Evolutionary conservation across 1,284 basidiomycete genomes (phyloP), one percentile per base, ranked within the genome.

Genomic region (Sporisorium exsertum): DNA sequence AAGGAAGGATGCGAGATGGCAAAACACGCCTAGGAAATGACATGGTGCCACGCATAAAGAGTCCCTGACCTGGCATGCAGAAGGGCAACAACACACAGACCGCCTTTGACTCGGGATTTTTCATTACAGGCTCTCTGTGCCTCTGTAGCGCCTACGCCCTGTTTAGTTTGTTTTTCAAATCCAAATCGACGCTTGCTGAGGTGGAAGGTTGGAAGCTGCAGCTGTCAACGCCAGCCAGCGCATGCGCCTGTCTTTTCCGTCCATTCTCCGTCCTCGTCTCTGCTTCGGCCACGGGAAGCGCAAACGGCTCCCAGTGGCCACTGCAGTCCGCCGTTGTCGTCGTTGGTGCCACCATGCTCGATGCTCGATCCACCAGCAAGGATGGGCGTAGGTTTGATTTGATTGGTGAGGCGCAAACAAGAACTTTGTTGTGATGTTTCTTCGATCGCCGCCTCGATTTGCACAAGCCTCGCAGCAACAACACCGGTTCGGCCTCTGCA

Each of bases 401-500:
- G n/a, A n/a, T n/a, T n/a, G n/a, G n/a, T n/a, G n/a, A n/a, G n/a
- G n/a, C n/a, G n/a, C n/a, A n/a, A n/a, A n/a, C n/a, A 10, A 32
- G 29, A 35, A n/a, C 13, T 9, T 32, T 32, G 27, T 50, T 32
- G 13, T 32, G 49, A 50, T 50, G 18, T 12, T 9, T 20, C 26
- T 50, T 27, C 16, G 49, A 32, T 32, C 29, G 29, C 29, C 5
- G 10, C 29, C 10, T 32, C 29, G 29, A 32, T 32, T 16, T 20
- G 16, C 49, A 50, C 49, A n/a, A 50, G 49, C n/a, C 49, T 50
- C 45, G 45, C 45, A 27, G 26, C 45, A 27, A 27, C n/a, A n/a
- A n/a, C n/a, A n/a, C n/a, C n/a, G n/a, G n/a, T n/a, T n/a, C n/a
- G n/a, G n/a, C n/a, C n/a, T n/a, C 18, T 7, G n/a, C n/a, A n/a